Percentiles rank a stretch among this genome's conserved stretches.
phyloP scores from a whole-genome alignment of 805 yeast genomes.

The Sugiyamaella valdiviana region DNA sequence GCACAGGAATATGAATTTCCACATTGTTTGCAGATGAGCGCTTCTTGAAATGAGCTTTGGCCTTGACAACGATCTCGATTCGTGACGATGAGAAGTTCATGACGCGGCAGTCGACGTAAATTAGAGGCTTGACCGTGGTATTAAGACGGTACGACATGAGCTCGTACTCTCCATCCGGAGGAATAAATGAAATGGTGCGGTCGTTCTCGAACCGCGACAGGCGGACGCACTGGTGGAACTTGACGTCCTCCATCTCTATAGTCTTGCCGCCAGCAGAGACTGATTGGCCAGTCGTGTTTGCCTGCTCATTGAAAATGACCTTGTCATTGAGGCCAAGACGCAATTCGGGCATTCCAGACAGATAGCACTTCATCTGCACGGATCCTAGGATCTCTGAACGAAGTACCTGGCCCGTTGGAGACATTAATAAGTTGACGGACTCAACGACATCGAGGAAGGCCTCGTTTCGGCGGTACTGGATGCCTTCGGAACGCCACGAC shows the following conservation, averaged over 20 bases:
- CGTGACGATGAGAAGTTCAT: constrained; percentile 38
- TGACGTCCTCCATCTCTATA: constrained; percentile 54
- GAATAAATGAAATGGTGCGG: constrained; percentile 65
- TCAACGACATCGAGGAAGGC: constrained; percentile 84
- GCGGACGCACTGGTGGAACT: constrained; percentile 85
- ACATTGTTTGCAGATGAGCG: constrained; percentile 56
- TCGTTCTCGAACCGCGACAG: constrained; percentile 54
- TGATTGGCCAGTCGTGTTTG: constrained; percentile 26
- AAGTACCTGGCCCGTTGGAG: constrained; percentile 53
- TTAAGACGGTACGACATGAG: constrained; percentile 48
- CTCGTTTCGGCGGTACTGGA: constrained; percentile 80
- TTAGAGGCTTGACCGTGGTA: constrained; percentile 42
- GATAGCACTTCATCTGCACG: constrained; percentile 63
- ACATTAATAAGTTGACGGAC: constrained; percentile 60
- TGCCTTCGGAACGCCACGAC: constrained; percentile 91
- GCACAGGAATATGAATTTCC: constrained; percentile 58
- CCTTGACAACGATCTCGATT: constrained; percentile 42
- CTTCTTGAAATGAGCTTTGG: constrained; percentile 57
- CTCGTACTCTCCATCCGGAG: constrained; percentile 84
- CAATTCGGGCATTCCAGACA: constrained; percentile 86
- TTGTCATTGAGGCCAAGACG: constrained; percentile 62
- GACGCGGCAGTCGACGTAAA: constrained; percentile 44
- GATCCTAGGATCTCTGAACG: constrained; percentile 67
- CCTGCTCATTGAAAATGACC: constrained; percentile 24
- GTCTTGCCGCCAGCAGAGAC: constrained; percentile 24